Base-by-base conservation (phyloP, 768 basidiomycete genomes). In the Lactarius sp. region DNA sequence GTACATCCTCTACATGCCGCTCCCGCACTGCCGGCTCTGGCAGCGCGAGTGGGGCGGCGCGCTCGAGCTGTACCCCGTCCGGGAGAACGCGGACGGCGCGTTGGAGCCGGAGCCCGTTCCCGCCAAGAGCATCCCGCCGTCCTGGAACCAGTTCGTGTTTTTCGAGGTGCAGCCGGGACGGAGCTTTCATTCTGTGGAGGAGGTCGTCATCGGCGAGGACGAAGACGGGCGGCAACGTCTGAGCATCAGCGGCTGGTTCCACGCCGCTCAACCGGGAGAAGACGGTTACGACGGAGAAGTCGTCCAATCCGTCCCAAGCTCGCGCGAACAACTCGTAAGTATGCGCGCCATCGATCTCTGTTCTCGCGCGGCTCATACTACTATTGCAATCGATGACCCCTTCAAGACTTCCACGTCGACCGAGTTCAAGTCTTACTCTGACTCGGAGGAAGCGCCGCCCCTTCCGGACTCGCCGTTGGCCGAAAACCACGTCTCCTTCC, bases 161-260 rank as follows among this genome's bases (percentile, higher is more conserved):
- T 92, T 91, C 70, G 85, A 88, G 70, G 94, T 97, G n/a, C 93
- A 96, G 74, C 96, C 96, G 0, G 95, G 96, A 0, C 79, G 81
- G 73, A 97, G 94, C 70, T 98, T 98, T 76, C 96, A 98, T 74
- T 91, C 94, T 0, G 96, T 98, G 5, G 91, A 98, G 71, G 96
- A 98, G 73, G 96, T 98, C 37, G 85, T 96, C n/a, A 87, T 92
- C 0, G 88, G 85, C 0, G 84, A 85, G 52, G 81, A 79, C 52
- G 84, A 85, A 66, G 88, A 90, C 50, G 88, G 87, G 0, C 76
- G 85, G 50, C 81, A 88, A 69, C 79, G 96, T 41, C 75, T 98
- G 69, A 93, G 90, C 67, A 90, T 98, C 69, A 94, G 90, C 69
- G 96, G 96, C 7, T 98, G 96, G 96, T 98, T 98, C 77, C 96